Conservation (phyloP, 2,329 filamentous ascomycete genomes). For the Periconia digitata region DNA sequence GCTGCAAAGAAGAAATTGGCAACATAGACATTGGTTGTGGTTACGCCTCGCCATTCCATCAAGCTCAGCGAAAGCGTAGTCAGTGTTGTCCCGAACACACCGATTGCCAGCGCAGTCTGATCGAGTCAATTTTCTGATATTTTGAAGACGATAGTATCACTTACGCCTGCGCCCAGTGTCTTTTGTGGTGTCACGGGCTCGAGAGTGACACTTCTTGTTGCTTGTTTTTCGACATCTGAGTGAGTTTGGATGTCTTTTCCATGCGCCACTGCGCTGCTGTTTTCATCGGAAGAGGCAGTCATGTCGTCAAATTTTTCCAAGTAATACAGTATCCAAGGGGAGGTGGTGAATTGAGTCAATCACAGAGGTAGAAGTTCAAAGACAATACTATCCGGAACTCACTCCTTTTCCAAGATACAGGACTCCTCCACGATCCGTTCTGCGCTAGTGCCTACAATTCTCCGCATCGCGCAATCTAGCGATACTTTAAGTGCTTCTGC, state of each 20-base stretch:
- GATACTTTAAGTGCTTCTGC: no score
- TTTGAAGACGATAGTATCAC: not conserved
- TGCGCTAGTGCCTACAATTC: no score
- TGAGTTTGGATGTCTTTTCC: not conserved
- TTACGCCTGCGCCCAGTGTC: not conserved
- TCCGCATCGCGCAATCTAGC: no score
- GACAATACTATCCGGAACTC: no score
- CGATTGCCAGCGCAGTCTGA: conserved; percentile 54
- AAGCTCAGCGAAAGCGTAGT: conserved; percentile 57
- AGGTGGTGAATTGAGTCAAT: no score
- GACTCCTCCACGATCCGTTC: no score
- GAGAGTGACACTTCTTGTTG: not conserved
- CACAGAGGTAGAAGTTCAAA: no score
- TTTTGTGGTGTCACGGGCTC: not conserved
- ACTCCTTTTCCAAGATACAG: no score
- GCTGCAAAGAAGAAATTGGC: conserved; percentile 58
- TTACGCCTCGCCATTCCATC: conserved; percentile 58
- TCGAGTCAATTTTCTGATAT: not conserved
- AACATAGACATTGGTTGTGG: conserved; percentile 55
- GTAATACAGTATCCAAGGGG: no score
- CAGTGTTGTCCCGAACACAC: conserved; percentile 57
- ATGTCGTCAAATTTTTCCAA: no score
- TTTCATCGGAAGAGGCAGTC: no score
- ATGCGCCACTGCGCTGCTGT: not conserved
- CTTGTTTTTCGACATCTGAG: not conserved